Conservation (phyloP, 176 grass and related monocot species). For the Rhipidocladum racemiflorum region DNA sequence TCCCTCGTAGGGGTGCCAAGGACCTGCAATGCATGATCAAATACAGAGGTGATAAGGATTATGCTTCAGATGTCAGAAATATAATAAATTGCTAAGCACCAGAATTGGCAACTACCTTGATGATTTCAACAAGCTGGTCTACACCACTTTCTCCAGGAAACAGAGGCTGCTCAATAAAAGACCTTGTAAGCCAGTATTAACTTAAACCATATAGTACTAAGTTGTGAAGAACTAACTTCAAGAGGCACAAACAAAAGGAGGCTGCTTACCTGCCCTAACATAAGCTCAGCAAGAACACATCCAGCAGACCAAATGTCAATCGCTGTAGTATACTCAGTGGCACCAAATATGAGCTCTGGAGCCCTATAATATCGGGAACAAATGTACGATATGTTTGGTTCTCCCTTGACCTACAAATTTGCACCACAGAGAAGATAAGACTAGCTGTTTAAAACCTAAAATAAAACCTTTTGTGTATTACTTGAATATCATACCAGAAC, state of each 20-base stretch:
- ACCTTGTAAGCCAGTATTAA: slow-evolving; percentile 16
- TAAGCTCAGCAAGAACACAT: slow-evolving; percentile 82
- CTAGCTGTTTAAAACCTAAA: neutral
- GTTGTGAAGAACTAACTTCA: neutral
- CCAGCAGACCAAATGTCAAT: slow-evolving; percentile 90
- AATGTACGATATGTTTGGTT: slow-evolving; percentile 86
- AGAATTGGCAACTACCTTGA: slow-evolving; percentile 47
- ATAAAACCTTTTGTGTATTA: neutral
- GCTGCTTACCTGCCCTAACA: slow-evolving; percentile 63
- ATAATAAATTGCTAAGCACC: neutral
- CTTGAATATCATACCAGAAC: slow-evolving; percentile 46
- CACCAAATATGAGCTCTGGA: slow-evolving; percentile 86
- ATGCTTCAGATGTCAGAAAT: neutral
- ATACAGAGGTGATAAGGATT: neutral
- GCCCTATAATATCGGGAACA: slow-evolving; percentile 80
- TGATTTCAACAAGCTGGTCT: slow-evolving; percentile 84
- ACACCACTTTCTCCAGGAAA: slow-evolving; percentile 87
- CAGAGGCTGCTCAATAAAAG: slow-evolving; percentile 53
- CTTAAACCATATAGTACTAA: neutral
- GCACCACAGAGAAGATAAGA: neutral
- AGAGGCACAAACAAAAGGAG: neutral
- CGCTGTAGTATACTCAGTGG: slow-evolving; percentile 70
- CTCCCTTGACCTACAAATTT: slow-evolving; percentile 58
- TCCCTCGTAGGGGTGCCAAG: slow-evolving; percentile 78
- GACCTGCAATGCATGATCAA: slow-evolving; percentile 41